Evolutionary conservation across 495 filamentous ascomycete species (phyloP).

Genomic region (Melanomma pulvis-pyrius): DNA sequence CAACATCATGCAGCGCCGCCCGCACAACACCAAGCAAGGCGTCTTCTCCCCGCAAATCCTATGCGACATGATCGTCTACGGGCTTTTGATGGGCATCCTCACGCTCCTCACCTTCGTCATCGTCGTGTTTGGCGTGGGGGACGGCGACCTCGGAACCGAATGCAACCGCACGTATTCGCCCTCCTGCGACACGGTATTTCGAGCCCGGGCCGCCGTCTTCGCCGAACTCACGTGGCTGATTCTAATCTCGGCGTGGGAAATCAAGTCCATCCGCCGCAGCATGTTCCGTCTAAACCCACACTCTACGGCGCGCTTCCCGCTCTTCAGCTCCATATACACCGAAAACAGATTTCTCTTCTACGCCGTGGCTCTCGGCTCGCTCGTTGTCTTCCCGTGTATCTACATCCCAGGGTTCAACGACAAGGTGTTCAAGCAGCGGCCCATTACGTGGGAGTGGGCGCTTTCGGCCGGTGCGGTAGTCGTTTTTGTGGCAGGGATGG

Average conservation of each 20-base stretch:
- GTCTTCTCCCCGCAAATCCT: slow-evolving; percentile 70
- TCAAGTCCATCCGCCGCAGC: slow-evolving; percentile 18
- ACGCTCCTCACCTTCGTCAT: slow-evolving; percentile 68
- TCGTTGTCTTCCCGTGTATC: slow-evolving; percentile 67
- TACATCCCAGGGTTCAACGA: slow-evolving; percentile 71
- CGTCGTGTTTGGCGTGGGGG: slow-evolving; percentile 65
- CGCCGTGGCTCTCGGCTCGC: slow-evolving; percentile 63
- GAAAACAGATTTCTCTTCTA: slow-evolving; percentile 69
- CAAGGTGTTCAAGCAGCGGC: slow-evolving; percentile 68
- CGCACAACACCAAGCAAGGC: slow-evolving; percentile 63
- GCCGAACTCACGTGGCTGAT: slow-evolving; percentile 71
- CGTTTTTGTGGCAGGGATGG: slow-evolving; percentile 61
- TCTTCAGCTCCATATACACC: slow-evolving; percentile 57
- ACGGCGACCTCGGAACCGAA: slow-evolving; percentile 61
- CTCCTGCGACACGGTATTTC: slow-evolving; percentile 49
- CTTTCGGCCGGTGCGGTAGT: slow-evolving; percentile 56
- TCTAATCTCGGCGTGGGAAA: slow-evolving; percentile 57
- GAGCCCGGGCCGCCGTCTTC: slow-evolving; percentile 73
- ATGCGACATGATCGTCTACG: slow-evolving; percentile 59
- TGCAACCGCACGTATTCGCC: slow-evolving; percentile 62
- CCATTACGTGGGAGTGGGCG: slow-evolving; percentile 73
- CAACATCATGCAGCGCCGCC: slow-evolving; percentile 70
- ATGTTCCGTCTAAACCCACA: slow-evolving; percentile 17
- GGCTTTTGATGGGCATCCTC: slow-evolving; percentile 64
- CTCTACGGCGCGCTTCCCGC: neutral